These are phyloP conservation scores for Parastagonospora avenae DNA, from an alignment of 2,329 filamentous ascomycete genomes.

Conservation along the genomic window DNA sequence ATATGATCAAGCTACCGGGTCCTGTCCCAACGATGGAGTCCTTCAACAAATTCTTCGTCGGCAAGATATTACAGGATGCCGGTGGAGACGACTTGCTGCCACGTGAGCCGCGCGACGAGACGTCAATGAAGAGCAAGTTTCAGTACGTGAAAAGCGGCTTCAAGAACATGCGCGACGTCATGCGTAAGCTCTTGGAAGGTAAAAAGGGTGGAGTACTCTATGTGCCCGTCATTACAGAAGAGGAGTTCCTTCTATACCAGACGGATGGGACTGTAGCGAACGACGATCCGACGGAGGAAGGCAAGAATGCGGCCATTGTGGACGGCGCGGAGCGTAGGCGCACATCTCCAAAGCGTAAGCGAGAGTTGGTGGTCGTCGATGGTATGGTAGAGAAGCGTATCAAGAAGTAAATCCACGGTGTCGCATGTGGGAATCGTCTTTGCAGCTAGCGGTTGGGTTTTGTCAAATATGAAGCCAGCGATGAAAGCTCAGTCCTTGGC, in stretches of 20 bases:
- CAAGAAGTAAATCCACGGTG: not conserved
- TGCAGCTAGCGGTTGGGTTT: too few species aligned
- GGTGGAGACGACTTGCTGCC: not conserved
- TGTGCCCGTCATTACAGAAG: slow-evolving; percentile 10
- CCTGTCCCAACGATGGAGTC: not conserved
- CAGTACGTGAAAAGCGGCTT: not conserved
- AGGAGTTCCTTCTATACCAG: slow-evolving; percentile 10
- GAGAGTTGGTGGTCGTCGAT: not conserved
- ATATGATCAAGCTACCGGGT: slow-evolving; percentile 3
- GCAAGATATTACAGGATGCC: slow-evolving; percentile 4
- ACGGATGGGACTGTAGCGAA: not conserved
- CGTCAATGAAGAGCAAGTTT: slow-evolving; percentile 4
- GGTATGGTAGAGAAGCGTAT: not conserved
- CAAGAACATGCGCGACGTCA: not conserved
- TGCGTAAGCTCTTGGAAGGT: slow-evolving; percentile 1
- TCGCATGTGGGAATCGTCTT: too few species aligned
- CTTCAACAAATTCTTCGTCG: slow-evolving; percentile 14
- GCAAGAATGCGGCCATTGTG: not conserved
- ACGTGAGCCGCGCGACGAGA: not conserved
- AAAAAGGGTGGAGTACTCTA: slow-evolving; percentile 3
- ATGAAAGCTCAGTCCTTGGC: too few species aligned
- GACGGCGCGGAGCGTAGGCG: not conserved
- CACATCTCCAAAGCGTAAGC: not conserved
- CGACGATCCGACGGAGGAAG: slow-evolving; percentile 3
- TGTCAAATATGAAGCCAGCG: too few species aligned